Evolutionary conservation across 1,139 yeast species (phyloP).

Genomic region (Groenewaldozyma sp.): DNA sequence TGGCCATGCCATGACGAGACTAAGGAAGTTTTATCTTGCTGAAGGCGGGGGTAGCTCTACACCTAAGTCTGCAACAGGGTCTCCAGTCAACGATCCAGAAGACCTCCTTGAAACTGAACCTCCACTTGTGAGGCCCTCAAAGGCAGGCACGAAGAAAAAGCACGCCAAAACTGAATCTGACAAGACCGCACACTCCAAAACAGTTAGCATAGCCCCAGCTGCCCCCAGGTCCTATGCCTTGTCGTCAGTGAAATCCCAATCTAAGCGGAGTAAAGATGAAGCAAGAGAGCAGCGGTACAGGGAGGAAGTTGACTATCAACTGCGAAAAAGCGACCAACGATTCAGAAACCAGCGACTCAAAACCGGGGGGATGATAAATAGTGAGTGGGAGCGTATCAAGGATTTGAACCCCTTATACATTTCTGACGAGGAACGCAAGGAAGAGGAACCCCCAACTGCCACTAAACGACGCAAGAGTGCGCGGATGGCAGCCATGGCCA

Average conservation of each 20-base stretch:
- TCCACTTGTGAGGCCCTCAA: no score
- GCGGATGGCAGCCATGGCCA: background rate
- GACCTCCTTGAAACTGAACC: no score
- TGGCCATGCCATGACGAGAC: slow-evolving; percentile 58
- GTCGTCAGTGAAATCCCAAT: background rate
- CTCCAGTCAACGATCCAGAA: background rate
- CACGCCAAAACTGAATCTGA: slow-evolving; percentile 7
- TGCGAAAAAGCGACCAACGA: slow-evolving; percentile 19
- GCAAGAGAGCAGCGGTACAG: slow-evolving; percentile 15
- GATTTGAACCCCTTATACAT: slow-evolving; percentile 27
- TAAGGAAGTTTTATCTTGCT: slow-evolving; percentile 48
- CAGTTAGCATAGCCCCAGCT: background rate
- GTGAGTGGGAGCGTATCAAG: slow-evolving; percentile 24
- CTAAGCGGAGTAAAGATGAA: slow-evolving; percentile 8
- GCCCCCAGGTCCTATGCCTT: background rate
- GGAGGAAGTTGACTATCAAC: slow-evolving; percentile 20
- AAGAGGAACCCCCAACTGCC: slow-evolving; percentile 2
- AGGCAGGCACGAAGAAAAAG: background rate
- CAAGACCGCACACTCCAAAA: background rate
- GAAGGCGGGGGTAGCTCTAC: slow-evolving; percentile 7
- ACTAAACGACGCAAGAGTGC: slow-evolving; percentile 2
- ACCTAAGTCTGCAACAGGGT: background rate
- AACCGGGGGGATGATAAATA: slow-evolving; percentile 20
- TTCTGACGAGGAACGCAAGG: slow-evolving; percentile 24
- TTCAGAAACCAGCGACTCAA: slow-evolving; percentile 15